Evolutionary conservation across 2,329 filamentous ascomycete species (phyloP), one percentile per base, ranked within the genome.

Genomic region (Diplodia sapinea): DNA sequence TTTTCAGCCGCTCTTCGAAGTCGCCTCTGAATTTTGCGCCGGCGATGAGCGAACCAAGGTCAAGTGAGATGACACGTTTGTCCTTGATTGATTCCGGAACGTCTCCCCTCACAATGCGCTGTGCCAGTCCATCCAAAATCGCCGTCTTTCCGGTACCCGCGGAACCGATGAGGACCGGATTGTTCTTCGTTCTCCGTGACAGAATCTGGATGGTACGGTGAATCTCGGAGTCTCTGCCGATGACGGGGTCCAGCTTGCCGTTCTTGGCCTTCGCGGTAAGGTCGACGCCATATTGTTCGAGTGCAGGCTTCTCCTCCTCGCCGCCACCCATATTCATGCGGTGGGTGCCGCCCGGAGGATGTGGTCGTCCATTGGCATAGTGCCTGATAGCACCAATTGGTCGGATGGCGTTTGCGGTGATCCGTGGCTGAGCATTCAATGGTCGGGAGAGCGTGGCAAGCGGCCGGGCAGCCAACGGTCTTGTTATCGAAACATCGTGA

Each of bases 31-130:
- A 99, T 75, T 97, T 98, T 52, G 95, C 94, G 59, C 95, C 95
- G 1, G 95, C 95, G 73, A 99, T 97, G 17, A 99, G 86, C 43
- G 92, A 93, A 2, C 95, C 95, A 5, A 99, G 84, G 74, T 99
- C 95, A 47, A 98, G 80, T 7, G 90, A 88, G 67, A 98, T 88
- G 29, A 99, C 94, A 65, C 89, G 86, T 79, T 98, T 98, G 73
- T 97, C 90, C 80, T 97, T 97, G 77, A 99, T 91, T 72, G 92
- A 96, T 79, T 98, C 95, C 0, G 95, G 94, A 0, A 98, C 94
- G 79, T 97, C 94, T 2, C 94, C 94, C 71, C 89, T 87, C 1
- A 97, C 91, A 71, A 99, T 98, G 49, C 95, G 86, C 75, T 95
- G 87, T 11, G 94, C 94, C 49, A 98, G 83, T 1, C 94, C 94